Evolutionary conservation across 352 stramenopile species (phyloP), one percentile per base, ranked within the genome.

Genomic region (Pythium dissimile): DNA sequence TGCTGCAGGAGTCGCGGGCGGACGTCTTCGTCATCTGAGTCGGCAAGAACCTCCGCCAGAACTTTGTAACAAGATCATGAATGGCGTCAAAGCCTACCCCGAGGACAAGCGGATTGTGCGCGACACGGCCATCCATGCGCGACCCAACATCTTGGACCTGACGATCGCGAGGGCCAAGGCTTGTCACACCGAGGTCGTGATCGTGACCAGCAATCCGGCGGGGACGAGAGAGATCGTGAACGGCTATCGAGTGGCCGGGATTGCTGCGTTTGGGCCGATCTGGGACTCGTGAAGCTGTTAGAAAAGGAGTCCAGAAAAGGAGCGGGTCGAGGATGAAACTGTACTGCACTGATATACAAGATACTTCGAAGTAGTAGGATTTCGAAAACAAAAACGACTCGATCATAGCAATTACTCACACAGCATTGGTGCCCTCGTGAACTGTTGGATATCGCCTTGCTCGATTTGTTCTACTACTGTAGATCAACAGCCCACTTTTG

Each of bases 1-100:
- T 54, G 30, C 15, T 54, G 3, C 47, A 54, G 26, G 47, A 54
- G 11, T 42, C 47, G 18, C 12, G 27, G 15, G 30, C 47, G n/a
- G 47, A 54, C 20, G 47, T 54, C 26, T 54, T 44, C n/a, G 47
- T 54, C 8, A 54, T 54, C n/a, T 54, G 47, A 31, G 47, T 54
- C 47, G 47, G 47, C 47, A 54, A 54, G 47, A 54, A 54, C n/a
- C 26, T 54, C 7, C 30, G 47, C 16, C 47, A 54, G 26, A 54
- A 54, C 47, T 54, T 54, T 31, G 47, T 24, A 31, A 54, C 23
- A 31, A 54, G 47, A 28, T 54, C 18, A 34, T 54, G 47, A 18
- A 20, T 15, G 47, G 47, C n/a, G 47, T 54, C 31, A 31, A 54
- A 30, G 30, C 10, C 4, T 41, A 54, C 21, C 47, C 47, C 7